A percentile compares a stretch with the other conserved stretches of the same genome.
Conservation (phyloP, 2,329 filamentous ascomycete species). For the Chrysoporthe austroafricana region DNA sequence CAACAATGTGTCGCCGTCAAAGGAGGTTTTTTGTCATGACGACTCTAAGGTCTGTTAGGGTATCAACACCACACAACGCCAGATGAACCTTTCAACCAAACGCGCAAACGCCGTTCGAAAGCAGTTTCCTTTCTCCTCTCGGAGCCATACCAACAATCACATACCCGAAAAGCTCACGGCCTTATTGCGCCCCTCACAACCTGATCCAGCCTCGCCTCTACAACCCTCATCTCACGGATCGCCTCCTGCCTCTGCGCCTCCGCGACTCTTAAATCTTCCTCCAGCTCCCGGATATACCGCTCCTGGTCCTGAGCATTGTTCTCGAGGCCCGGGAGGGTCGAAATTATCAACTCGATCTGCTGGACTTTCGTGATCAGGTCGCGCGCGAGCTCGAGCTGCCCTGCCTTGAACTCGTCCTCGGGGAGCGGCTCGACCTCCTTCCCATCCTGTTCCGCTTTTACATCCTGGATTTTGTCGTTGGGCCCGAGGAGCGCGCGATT, state of each 20-base stretch:
- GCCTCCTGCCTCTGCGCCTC: conserved; percentile 67
- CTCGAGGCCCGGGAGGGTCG: conserved; percentile 74
- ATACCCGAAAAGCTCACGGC: conserved; percentile 47
- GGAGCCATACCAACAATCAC: background rate
- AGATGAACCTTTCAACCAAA: conserved; percentile 10
- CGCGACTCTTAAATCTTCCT: conserved; percentile 66
- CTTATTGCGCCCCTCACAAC: conserved; percentile 64
- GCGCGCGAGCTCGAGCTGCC: conserved; percentile 72
- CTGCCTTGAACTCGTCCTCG: conserved; percentile 66
- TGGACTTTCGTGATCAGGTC: conserved; percentile 81
- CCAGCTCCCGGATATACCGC: conserved; percentile 65
- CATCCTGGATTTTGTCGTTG: conserved; percentile 61
- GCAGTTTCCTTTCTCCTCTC: background rate
- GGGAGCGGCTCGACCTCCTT: conserved; percentile 65
- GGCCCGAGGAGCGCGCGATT: conserved; percentile 64
- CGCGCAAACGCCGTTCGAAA: conserved; percentile 17
- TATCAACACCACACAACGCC: conserved; percentile 15
- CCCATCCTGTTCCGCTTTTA: conserved; percentile 57
- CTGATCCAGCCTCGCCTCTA: conserved; percentile 61
- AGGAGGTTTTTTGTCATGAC: background rate
- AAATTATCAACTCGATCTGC: conserved; percentile 79
- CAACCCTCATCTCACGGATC: conserved; percentile 65
- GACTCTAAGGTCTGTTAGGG: conserved; percentile 8
- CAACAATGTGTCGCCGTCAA: background rate
- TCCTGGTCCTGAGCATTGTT: conserved; percentile 80